Base-by-base conservation (phyloP, 2,329 filamentous ascomycete species). In the Fusarium bulbicola region DNA sequence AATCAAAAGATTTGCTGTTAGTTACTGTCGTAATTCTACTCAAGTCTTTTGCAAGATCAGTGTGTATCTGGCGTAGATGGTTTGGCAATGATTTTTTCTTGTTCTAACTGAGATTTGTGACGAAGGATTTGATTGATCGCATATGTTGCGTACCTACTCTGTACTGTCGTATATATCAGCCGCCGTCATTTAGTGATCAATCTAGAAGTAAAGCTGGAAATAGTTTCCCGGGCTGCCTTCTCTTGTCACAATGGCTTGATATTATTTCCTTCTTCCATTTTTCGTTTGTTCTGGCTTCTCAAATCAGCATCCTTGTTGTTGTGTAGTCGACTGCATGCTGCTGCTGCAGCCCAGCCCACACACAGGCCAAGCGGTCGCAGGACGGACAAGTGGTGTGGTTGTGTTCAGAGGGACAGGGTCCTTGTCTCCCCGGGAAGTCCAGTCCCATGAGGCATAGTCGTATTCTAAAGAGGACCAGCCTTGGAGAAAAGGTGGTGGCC, bases 311-410 rank as follows among this genome's bases (percentile, higher is more conserved):
- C 74, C 64, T 69, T 72, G 72, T 68, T 64, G 37, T 67, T 49
- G 62, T 60, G 64, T 63, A 66, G 60, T 46, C 49, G 59, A 63
- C 46, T 65, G 46, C 46, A 67, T 24, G 34, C 18, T 46, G 42
- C 46, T 70, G 68, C 66, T 69, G 73, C 72, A 75, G 72, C 49
- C 66, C 68, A 63, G 66, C 47, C 54, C 69, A 75, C 65, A 69
- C 63, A 70, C 67, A 73, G 74, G 70, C 74, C 70, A 76, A 69
- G 66, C 60, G 74, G 72, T 76, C 66, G 74, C 74, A 76, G 74
- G 72, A 71, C 63, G 66, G 56, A 42, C 57, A 65, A 72, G 74
- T 76, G 72, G 74, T 76, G 74, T 76, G 72, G 65, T 70, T 73
- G 63, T 57, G 68, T 65, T 57, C 56, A 47, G 47, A 53, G 62